These are phyloP conservation scores for Trametes punicea DNA, from an alignment of 768 basidiomycete species.

Conservation along the genomic window DNA sequence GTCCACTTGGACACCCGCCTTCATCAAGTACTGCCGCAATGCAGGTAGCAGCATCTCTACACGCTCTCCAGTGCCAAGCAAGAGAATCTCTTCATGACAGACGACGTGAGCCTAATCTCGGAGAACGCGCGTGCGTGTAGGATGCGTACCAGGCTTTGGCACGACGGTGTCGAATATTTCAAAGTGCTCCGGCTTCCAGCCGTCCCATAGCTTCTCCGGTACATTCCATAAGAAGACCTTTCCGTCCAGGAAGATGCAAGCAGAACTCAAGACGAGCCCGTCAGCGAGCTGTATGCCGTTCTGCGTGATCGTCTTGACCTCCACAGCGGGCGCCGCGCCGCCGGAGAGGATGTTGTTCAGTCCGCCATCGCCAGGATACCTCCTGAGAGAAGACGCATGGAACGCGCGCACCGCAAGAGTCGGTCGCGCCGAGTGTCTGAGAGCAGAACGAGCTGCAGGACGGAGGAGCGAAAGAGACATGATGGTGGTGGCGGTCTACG, in stretches of 20 bases:
- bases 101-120: neutral
- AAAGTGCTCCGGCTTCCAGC: conserved; percentile 74
- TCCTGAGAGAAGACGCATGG: neutral
- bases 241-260: conserved; percentile 83
- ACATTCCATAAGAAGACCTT: conserved; percentile 91
- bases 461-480: conserved; percentile 11
- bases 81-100: conserved; percentile 68
- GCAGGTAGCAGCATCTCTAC: conserved; percentile 66
- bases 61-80: conserved; percentile 82
- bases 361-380: conserved; percentile 5
- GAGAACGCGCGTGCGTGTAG: neutral
- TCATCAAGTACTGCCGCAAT: conserved; percentile 63
- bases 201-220: conserved; percentile 56
- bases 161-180: conserved; percentile 77
- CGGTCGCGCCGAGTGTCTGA: neutral
- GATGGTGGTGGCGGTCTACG: conserved; percentile 1
- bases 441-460: conserved; percentile 7
- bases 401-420: neutral
- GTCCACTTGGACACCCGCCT: conserved; percentile 83
- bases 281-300: conserved; percentile 71
- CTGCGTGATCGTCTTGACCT: conserved; percentile 62
- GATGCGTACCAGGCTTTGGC: conserved; percentile 76
- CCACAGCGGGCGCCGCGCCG: conserved; percentile 64
- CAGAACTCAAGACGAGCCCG: conserved; percentile 71
- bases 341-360: conserved; percentile 74